A percentile compares a stretch with the other conserved stretches of the same genome.
Evolutionary conservation across 2,329 filamentous ascomycete species (phyloP).

Genomic region (Byssochlamys sp.): DNA sequence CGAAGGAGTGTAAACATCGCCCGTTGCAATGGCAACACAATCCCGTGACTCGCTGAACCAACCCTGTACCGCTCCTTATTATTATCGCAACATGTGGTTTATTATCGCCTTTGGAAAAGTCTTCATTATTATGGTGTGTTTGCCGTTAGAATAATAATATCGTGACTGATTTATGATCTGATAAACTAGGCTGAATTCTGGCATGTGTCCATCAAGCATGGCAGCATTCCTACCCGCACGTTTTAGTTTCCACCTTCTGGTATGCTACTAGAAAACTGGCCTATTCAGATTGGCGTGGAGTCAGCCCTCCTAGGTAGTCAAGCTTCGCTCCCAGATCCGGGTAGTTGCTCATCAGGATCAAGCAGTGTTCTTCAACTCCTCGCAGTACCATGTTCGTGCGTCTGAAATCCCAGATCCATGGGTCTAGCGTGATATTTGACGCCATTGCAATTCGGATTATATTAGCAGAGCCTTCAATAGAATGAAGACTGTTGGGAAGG

Average conservation of each 20-base stretch:
- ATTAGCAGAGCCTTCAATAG: background rate
- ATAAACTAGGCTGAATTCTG: background rate
- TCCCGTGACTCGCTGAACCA: background rate
- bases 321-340: background rate
- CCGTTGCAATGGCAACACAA: background rate
- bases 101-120: background rate
- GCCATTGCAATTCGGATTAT: background rate
- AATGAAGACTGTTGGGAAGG: background rate
- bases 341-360: background rate
- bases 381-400: background rate
- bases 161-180: background rate
- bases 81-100: background rate
- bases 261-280: background rate
- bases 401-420: background rate
- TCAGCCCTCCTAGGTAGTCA: background rate
- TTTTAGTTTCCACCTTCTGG: background rate
- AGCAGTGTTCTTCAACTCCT: background rate
- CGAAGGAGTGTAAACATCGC: background rate
- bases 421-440: background rate
- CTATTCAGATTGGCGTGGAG: background rate
- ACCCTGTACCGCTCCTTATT: background rate
- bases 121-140: background rate
- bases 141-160: background rate
- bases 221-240: background rate
- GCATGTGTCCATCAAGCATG: background rate